Base-by-base conservation (phyloP, 1,284 basidiomycete species). In the Testicularia cyperi region DNA sequence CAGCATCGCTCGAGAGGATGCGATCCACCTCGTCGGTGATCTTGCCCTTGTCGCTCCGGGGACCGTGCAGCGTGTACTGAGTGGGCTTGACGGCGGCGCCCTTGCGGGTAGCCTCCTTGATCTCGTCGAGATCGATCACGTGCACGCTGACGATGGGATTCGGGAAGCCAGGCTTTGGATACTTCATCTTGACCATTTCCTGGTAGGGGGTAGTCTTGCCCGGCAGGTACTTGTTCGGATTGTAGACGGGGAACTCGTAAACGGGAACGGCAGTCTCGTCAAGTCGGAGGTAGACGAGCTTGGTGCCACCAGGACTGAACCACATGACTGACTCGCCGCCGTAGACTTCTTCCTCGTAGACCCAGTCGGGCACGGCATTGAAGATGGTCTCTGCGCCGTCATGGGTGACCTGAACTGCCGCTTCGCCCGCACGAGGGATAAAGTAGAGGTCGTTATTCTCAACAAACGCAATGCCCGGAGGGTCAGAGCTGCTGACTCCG, bases 331-430 rank as follows among this genome's bases (percentile, higher is more conserved):
- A 85, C 67, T 91, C 85, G 25, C 79, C 74, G 5, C 81, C 79
- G 62, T 91, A 88, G 19, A 97, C 83, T 55, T 78, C 73, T 38
- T 68, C 65, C 39, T 72, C 70, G 34, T 74, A 72, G 12, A 70
- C 72, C 78, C 94, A 97, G 77, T 95, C 91, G 0, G 91, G 89
- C 0, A 96, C 87, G 6, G 92, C 94, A 70, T 97, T 87, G 81
- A 97, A 96, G 22, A 92, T 81, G 0, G 88, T 87, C 0, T 83
- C 81, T 33, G 87, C 88, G 1, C 92, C 94, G 18, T 86, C 85
- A 1, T 81, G 79, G 1, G 94, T 98, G 6, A 98, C 80, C 13
- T 87, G 85, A 35, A 92, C 85, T 82, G 83, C 35, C 81, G 27
- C 31, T n/a, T 47, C 35, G 12, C 46, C 46, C 1, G 45, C 44